Evolutionary conservation across 768 basidiomycete species (phyloP).

Genomic region (Omphalotus guepiniiformis): DNA sequence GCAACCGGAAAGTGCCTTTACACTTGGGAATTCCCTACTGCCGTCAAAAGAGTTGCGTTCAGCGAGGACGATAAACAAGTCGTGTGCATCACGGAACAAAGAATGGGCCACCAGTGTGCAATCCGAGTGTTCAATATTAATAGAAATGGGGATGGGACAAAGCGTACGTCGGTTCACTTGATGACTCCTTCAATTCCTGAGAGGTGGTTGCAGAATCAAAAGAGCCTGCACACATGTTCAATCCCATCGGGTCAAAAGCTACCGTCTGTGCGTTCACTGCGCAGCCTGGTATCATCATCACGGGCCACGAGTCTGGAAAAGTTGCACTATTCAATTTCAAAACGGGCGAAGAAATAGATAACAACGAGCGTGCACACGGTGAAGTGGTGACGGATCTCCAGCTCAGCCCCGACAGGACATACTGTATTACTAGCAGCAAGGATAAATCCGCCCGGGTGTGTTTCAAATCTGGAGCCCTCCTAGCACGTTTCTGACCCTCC

Average conservation of each 20-base stretch:
- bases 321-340: conserved; percentile 87
- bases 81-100: conserved; percentile 94
- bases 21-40: conserved; percentile 97
- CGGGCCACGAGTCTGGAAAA: conserved; percentile 96
- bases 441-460: conserved; percentile 92
- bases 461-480: not conserved
- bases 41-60: conserved; percentile 94
- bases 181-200: not conserved
- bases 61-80: conserved; percentile 79
- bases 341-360: conserved; percentile 76
- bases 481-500: not conserved
- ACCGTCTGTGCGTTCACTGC: conserved; percentile 92
- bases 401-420: conserved; percentile 82
- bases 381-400: conserved; percentile 92
- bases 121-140: conserved; percentile 90
- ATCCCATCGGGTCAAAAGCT: conserved; percentile 92
- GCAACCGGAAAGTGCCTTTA: conserved; percentile 87
- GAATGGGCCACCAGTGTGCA: conserved; percentile 89
- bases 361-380: conserved; percentile 85
- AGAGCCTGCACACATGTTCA: conserved; percentile 76
- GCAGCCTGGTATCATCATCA: conserved; percentile 73
- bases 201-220: conserved; percentile 52
- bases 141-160: conserved; percentile 71
- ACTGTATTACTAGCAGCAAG: conserved; percentile 95
- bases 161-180: conserved; percentile 54